phyloP scores from a whole-genome alignment of 2,329 filamentous ascomycete species.

The Coniosporium tulheliwenetii region DNA sequence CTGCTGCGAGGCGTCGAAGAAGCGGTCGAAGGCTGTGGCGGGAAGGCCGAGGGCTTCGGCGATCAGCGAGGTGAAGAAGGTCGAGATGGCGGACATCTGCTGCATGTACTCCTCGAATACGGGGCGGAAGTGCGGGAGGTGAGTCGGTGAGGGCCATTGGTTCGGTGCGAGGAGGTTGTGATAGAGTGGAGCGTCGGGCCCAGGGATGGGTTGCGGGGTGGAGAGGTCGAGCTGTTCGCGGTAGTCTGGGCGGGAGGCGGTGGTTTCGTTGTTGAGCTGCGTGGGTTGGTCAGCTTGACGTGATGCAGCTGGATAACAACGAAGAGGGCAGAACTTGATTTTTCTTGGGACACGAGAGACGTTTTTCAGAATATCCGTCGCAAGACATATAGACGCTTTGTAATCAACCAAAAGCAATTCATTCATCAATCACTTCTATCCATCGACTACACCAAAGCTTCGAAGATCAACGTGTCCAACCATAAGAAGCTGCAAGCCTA shows the following conservation, averaged over 20 bases:
- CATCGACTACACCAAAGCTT: too few relatives aligned
- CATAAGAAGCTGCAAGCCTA: too few relatives aligned
- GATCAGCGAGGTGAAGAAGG: constrained; percentile 63
- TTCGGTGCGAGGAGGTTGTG: constrained; percentile 61
- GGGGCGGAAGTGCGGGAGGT: constrained; percentile 51
- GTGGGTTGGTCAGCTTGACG: background rate
- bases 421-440: background rate
- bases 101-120: constrained; percentile 62
- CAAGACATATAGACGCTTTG: background rate
- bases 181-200: constrained; percentile 48
- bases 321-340: too few relatives aligned
- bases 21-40: constrained; percentile 53
- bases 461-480: too few relatives aligned
- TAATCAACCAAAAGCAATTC: background rate
- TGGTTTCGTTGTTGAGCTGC: constrained; percentile 43
- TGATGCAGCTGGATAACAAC: background rate
- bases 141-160: constrained; percentile 56
- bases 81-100: constrained; percentile 57
- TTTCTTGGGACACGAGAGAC: too few relatives aligned
- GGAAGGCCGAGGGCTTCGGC: constrained; percentile 70
- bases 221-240: constrained; percentile 79
- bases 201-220: constrained; percentile 56
- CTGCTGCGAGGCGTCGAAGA: constrained; percentile 58
- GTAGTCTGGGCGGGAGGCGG: constrained; percentile 61
- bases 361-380: too few relatives aligned